Base-by-base conservation (phyloP, 192 early-diverging fungal genomes). In the Borealophlyctis nickersoniae region DNA sequence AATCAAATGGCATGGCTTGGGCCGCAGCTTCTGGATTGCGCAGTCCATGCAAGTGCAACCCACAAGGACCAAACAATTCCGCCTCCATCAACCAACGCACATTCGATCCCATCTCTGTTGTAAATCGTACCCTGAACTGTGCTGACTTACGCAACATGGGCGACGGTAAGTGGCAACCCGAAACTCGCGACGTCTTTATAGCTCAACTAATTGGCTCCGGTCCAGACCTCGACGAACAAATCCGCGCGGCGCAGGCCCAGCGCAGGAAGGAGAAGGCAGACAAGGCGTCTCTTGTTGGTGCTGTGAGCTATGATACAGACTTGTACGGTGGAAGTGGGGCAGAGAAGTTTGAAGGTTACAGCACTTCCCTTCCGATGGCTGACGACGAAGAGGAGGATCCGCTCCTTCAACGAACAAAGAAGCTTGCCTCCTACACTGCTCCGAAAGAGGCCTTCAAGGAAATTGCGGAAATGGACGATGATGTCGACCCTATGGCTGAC, bases 401-500 rank as follows among this genome's bases (percentile, higher is more conserved):
- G 19, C 71, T 74, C 55, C 52, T 70, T 31, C 77, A 76, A 57
- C 56, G 69, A 28, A 72, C 69, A 16, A 84, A 81, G 62, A 82
- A 76, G 58, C 77, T 90, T 5, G 73, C 86, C 16, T 80, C 81
- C 11, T 91, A 91, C 62, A 91, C 93, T 3, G 94, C 89, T 0
- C 91, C 94, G 2, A 86, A 88, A 49, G 88, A 91, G 51, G 66
- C 88, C 7, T 81, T 85, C 24, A 79, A 85, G n/a, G 91, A 93
- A 65, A 70, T 89, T 45, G 78, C 78, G 2, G 52, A 23, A 4
- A 58, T 70, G 66, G 77, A 63, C 11, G 73, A 72, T 4, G 68
- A 60, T 14, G 39, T 63, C 11, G 79, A 81, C 63, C 76, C 79
- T 11, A 73, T 75, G 70, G 73, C 32, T 1, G 78, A 86, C 80